Evolutionary conservation across 495 filamentous ascomycete species (phyloP).

Genomic region (Cairneyella variabilis): DNA sequence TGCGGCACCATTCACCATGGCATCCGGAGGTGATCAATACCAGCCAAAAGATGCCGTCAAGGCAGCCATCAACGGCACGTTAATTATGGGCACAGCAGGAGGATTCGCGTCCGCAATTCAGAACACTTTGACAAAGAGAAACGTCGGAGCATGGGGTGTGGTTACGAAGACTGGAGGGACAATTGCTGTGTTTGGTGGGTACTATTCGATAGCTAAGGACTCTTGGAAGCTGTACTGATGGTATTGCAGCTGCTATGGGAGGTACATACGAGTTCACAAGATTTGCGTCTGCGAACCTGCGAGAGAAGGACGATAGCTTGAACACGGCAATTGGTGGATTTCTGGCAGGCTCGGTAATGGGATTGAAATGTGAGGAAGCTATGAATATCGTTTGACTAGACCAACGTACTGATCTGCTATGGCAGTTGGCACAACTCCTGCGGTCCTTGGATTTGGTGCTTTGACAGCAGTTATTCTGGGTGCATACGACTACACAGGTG

Average conservation of each 20-base stretch:
- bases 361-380: conserved; percentile 55
- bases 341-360: conserved; percentile 63
- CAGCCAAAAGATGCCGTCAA: conserved; percentile 76
- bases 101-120: conserved; percentile 71
- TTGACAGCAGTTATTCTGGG: conserved; percentile 60
- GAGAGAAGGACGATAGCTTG: conserved; percentile 67
- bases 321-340: conserved; percentile 73
- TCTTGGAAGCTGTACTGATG: not conserved
- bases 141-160: conserved; percentile 71
- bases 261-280: conserved; percentile 74
- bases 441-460: conserved; percentile 74
- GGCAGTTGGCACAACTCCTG: conserved; percentile 71
- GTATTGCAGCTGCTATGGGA: conserved; percentile 65
- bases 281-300: conserved; percentile 70
- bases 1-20: conserved; percentile 21
- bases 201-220: not conserved
- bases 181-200: conserved; percentile 63
- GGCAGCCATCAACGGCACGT: conserved; percentile 57
- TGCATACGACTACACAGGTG: conserved; percentile 75
- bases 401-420: no score
- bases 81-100: conserved; percentile 64
- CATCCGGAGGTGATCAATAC: conserved; percentile 46
- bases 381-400: no score
- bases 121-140: conserved; percentile 76
- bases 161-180: conserved; percentile 68